Evolutionary conservation across 1,284 basidiomycete genomes (phyloP), one percentile per base, ranked within the genome.

Genomic region (Cryptococcus jaspeensis): DNA sequence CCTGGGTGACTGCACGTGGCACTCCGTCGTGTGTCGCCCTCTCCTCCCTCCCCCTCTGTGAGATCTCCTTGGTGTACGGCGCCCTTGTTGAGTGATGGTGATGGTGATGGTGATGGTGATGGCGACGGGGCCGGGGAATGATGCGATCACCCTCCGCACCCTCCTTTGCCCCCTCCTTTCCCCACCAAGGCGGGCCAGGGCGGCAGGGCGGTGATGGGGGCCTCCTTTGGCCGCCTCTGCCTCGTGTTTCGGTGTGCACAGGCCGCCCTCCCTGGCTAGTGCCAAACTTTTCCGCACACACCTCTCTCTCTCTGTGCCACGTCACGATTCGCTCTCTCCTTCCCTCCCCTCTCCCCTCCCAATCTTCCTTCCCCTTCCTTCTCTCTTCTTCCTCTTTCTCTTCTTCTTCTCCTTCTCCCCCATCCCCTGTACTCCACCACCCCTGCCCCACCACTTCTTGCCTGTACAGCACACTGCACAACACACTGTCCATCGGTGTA

Each of bases 331-430:
- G 20, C 13, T 44, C 41, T 28, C 25, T 37, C 16, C 32, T 39
- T 18, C 8, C 28, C 36, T 20, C n/a, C 16, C 32, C 20, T 16
- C 20, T 39, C 25, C 28, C 18, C 15, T 40, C 39, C 20, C 55
- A 18, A 12, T 39, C 39, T 49, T 43, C 42, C 46, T 55, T 22
- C 12, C 39, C 40, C 32, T 9, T 20, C 48, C 28, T 36, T 49
- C 18, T 25, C 36, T 3, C 18, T 23, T 23, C 32, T 38, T 51
- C 45, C 23, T 52, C 50, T 42, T 40, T 57, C 40, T 36, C 52
- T 32, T 44, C 47, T 59, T 49, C 47, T n/a, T 55, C 23, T 47
- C 53, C 51, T 50, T 20, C 43, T 48, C 13, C 42, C 41, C 32
- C n/a, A 15, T 37, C 55, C 16, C 11, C 41, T 37, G 16, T 48